Evolutionary conservation across 225 moss, liverwort and hornwort species (phyloP), one percentile per base, ranked within the genome.

Genomic region (Neckera pumila): DNA sequence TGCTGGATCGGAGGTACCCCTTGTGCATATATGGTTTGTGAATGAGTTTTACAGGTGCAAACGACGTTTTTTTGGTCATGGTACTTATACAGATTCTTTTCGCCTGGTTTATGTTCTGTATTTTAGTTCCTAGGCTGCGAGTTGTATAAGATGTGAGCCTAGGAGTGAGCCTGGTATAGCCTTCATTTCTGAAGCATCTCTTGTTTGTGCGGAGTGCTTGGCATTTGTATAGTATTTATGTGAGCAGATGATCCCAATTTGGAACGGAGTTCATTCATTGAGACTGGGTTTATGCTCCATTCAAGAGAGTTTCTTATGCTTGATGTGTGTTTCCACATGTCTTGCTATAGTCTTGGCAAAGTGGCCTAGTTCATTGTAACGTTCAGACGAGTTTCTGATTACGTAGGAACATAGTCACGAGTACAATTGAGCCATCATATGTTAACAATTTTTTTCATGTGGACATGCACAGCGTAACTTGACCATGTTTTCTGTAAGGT

Each of bases 71-170:
- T 90, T 87, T 83, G 45, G 81, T 78, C 61, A 49, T 86, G 89
- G 65, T 88, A 57, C 47, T 90, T 87, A 51, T 86, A 89, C 85
- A 76, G 89, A 93, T 92, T 93, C 87, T 90, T 90, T 93, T 88
- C 90, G 36, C 69, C 61, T 3, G 82, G 90, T 87, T 82, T 85
- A 73, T 90, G 88, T 88, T 75, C 70, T 38, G 45, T 88, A 33
- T 36, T 62, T 79, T 72, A 84, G 81, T 81, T 88, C 67, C 84
- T 76, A 65, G 62, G 74, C 74, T 87, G 60, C 67, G 90, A 85
- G 78, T 54, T 89, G 53, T 73, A 63, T 51, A 76, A 75, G 77
- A 64, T 73, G 88, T 30, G 80, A 87, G 81, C 70, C 61, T 87
- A 84, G 66, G 72, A 71, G 77, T 82, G 76, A 85, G 80, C 49